phyloP scores from a whole-genome alignment of 352 stramenopile genomes.

The Phytophthora tubulina region DNA sequence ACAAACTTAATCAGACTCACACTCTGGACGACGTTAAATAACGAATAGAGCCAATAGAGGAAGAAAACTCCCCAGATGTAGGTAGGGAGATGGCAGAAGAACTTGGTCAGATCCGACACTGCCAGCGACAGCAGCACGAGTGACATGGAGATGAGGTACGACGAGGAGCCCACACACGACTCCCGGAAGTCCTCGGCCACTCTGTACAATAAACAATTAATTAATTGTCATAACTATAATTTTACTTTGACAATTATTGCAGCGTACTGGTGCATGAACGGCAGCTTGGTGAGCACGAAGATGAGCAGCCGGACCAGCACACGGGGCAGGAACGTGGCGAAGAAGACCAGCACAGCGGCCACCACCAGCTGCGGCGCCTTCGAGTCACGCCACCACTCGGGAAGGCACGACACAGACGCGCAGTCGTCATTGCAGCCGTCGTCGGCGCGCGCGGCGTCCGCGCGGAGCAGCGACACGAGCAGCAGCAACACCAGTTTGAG shows the following conservation, averaged over 20 bases:
- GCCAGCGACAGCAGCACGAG: constrained; percentile 72
- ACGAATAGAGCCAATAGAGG: constrained; percentile 89
- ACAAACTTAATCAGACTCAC: constrained; percentile 47
- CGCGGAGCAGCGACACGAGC: constrained; percentile 24
- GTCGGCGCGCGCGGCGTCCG: constrained; percentile 12
- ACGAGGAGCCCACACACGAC: constrained; percentile 81
- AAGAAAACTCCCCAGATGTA: constrained; percentile 93
- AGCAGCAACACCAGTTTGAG: constrained; percentile 12
- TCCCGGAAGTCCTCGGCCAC: constrained; percentile 85
- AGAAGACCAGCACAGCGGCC: constrained; percentile 85
- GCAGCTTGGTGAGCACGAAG: constrained; percentile 88
- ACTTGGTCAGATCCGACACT: constrained; percentile 63
- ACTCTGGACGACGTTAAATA: constrained; percentile 91
- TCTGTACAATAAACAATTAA: constrained; percentile 37
- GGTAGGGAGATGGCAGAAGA: constrained; percentile 78
- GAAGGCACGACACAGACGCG: constrained; percentile 58
- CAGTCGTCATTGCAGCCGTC: constrained; percentile 48
- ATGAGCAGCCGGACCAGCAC: constrained; percentile 87
- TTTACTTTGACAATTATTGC: not conserved
- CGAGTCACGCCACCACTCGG: constrained; percentile 63
- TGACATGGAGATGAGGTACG: constrained; percentile 86
- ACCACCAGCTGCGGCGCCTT: constrained; percentile 56
- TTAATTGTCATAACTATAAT: constrained; percentile 1
- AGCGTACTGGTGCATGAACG: constrained; percentile 82
- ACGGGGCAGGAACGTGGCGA: constrained; percentile 87